Base-by-base conservation (phyloP, 2,329 filamentous ascomycete genomes). In the Alternaria brassicicola region DNA sequence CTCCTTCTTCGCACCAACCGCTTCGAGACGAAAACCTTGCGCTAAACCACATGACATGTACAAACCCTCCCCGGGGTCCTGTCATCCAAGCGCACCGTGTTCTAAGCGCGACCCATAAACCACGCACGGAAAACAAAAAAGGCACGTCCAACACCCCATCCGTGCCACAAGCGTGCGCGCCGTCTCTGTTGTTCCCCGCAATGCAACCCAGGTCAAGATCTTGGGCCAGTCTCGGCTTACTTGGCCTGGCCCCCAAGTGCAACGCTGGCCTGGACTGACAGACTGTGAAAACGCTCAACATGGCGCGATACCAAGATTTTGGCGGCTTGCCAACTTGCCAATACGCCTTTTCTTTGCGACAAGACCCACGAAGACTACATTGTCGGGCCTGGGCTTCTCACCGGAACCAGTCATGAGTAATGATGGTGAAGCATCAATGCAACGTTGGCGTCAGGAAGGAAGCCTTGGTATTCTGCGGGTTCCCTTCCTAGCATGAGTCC, bases 321-420 rank as follows among this genome's bases (percentile, higher is more conserved):
- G 61, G 66, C 66, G 63, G 64, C 66, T 65, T 70, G 68, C 68
- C 66, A 69, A 68, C 66, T 65, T 67, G 68, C 68, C 66, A 69
- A 68, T 64, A 26, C 54, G 55, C 52, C 46, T 36, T 54, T 63
- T 53, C 53, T 45, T 56, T 54, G 49, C 52, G 59, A 69, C 63
- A 68, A 67, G 65, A 65, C 59, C 59, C 43, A 46, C 54, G 45
- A 57, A 58, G 52, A 58, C 51, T 59, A 57, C 52, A 51, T 52
- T 41, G 21, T 56, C 46, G 19, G 42, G 53, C 53, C 56, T 55
- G 51, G 56, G 52, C 33, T n/a, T 50, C 39, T 53, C 31, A 57
- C 57, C 61, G 63, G 64, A 60, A 53, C 45, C 46, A 55, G 31
- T 35, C 31, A 57, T 52, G 55, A 66, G 52, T 59, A 55, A 51